Evolutionary conservation across 1,139 yeast species (phyloP).

Genomic region (Hansenula lynferdii): DNA sequence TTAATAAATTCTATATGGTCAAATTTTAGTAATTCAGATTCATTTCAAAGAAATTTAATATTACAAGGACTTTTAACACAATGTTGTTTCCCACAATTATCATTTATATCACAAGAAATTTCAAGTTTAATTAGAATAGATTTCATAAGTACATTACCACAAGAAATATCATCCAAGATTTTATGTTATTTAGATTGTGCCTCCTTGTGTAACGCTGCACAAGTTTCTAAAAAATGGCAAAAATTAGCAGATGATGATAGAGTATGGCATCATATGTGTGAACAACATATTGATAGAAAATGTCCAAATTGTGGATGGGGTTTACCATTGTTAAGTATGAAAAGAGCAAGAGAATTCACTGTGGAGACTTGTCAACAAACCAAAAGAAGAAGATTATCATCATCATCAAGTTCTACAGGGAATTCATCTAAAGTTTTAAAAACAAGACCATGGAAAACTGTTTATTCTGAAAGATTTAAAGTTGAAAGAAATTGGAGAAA

Average conservation of each 20-base stretch:
- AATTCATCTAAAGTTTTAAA: slow-evolving; percentile 24
- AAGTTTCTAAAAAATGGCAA: slow-evolving; percentile 85
- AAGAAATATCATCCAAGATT: slow-evolving; percentile 79
- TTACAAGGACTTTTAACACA: slow-evolving; percentile 81
- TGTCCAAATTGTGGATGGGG: slow-evolving; percentile 99
- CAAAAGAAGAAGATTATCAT: slow-evolving; percentile 18
- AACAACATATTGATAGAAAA: slow-evolving; percentile 93
- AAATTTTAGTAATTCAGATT: slow-evolving; percentile 67
- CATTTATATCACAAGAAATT: slow-evolving; percentile 77
- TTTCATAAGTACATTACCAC: slow-evolving; percentile 79
- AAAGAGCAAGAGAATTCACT: slow-evolving; percentile 52
- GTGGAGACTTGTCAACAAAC: slow-evolving; percentile 2
- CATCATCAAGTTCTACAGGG: slow-evolving; percentile 6
- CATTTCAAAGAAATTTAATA: slow-evolving; percentile 64
- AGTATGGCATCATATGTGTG: slow-evolving; percentile 98
- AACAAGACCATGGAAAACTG: slow-evolving; percentile 92
- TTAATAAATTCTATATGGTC: slow-evolving; percentile 77
- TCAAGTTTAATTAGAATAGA: slow-evolving; percentile 80
- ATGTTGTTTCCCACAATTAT: slow-evolving; percentile 93
- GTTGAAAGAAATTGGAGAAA: slow-evolving; percentile 95
- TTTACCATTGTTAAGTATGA: slow-evolving; percentile 83
- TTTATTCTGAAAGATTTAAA: slow-evolving; percentile 83
- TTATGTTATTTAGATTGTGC: slow-evolving; percentile 87
- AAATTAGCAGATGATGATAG: slow-evolving; percentile 89
- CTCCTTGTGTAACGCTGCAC: slow-evolving; percentile 89